Percentiles rank a stretch among this genome's conserved stretches.
phyloP scores from a whole-genome alignment of 495 filamentous ascomycete species.

The Penicillium taxi region DNA sequence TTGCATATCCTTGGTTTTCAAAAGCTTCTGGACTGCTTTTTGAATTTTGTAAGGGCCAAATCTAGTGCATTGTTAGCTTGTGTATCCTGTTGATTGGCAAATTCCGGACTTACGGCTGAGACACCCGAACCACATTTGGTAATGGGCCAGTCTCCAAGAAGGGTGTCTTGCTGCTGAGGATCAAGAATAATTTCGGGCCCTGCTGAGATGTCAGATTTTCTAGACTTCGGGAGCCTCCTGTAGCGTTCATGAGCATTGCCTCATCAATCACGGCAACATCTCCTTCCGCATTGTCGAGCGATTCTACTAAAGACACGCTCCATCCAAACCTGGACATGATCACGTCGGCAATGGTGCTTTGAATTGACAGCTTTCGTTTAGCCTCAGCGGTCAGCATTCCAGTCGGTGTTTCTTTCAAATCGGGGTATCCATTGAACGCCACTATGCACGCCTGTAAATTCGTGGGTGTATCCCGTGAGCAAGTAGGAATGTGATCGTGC shows the following conservation, averaged over 20 bases:
- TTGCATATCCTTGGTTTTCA: conserved; percentile 8
- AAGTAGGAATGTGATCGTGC: conserved; percentile 58
- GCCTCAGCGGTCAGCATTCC: conserved; percentile 21
- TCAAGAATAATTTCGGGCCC: conserved; percentile 20
- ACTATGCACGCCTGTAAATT: conserved; percentile 20
- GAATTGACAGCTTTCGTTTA: conserved; percentile 29
- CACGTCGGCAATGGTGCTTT: conserved; percentile 25
- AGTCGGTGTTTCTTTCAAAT: conserved; percentile 19
- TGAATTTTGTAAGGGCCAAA: conserved; percentile 28
- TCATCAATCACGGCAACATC: conserved; percentile 29
- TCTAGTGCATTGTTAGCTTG: conserved; percentile 17
- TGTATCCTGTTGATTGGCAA: neutral
- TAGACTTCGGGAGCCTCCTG: conserved; percentile 6
- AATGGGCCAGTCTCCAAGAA: conserved; percentile 3
- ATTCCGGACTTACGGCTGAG: conserved; percentile 25
- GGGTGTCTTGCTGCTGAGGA: conserved; percentile 19
- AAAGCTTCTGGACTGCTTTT: conserved; percentile 17
- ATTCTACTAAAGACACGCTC: conserved; percentile 25
- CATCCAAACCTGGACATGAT: conserved; percentile 23
- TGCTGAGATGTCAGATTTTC: conserved; percentile 1
- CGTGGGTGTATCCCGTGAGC: conserved; percentile 11
- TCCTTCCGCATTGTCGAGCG: conserved; percentile 17
- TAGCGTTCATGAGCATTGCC: conserved; percentile 10
- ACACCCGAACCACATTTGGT: conserved; percentile 18
- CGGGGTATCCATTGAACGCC: conserved; percentile 23